Evolutionary conservation across 306 rosid species (phyloP), one percentile per base, ranked within the genome.

Genomic region (Elaeagnus macrophylla): DNA sequence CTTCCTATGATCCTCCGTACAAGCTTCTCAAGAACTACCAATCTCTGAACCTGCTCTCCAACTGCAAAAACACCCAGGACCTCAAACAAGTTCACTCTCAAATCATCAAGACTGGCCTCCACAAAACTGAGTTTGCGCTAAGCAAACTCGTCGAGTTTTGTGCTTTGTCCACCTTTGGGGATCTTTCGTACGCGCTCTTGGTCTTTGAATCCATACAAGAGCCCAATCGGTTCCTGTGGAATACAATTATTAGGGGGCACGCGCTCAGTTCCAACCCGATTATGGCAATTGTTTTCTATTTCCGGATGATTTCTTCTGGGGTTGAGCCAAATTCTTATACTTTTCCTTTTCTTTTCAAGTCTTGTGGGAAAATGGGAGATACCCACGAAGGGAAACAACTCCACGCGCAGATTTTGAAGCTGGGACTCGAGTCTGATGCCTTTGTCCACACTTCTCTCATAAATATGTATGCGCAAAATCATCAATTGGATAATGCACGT

Each of bases 401-500:
- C 36, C 67, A 71, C 48, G 53, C 58, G 19, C 67, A 48, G 13
- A 64, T 63, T 7, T 64, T 54, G 32, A 71, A 71, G 63, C 45
- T 65, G 0, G 76, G 67, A 9, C 54, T 71, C n/a, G 54, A 50
- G 36, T 65, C 63, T 9, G 67, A 71, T 59, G 47, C 67, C 10
- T 65, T 59, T 18, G 60, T 41, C 10, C 67, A 59, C 45, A 71
- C 65, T 71, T 47, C 67, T 54, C 10, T 65, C 49, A 71, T 59
- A 16, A 47, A 37, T 42, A 53, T 65, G 88, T 86, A 83, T 37
- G 81, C 88, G 0, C 75, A 67, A 25, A 57, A 52, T 18, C 76
- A 83, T n/a, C 78, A 77, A 36, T 65, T 86, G 68, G 64, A 19
- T 0, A 15, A 53, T 65, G 94, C 95, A 18, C 72, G 81, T 0